These are phyloP conservation scores for Xylariaceae sp. DNA, from an alignment of 2,329 filamentous ascomycete genomes.

Conservation along the genomic window DNA sequence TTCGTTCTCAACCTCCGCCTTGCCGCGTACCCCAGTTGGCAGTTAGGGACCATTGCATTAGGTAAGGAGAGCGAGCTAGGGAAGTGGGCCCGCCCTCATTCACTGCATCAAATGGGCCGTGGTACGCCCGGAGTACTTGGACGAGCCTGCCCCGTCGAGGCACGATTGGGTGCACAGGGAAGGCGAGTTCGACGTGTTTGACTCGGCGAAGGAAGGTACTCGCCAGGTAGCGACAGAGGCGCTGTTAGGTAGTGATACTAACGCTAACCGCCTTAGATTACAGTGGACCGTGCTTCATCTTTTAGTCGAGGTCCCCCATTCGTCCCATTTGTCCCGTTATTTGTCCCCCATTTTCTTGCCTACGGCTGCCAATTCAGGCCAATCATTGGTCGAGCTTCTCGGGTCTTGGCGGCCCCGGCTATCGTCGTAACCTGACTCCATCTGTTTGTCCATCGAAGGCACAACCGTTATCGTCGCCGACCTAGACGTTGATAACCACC, in stretches of 20 bases:
- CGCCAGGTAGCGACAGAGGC: background rate
- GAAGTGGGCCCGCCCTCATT: background rate
- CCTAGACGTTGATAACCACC: slow-evolving; percentile 1
- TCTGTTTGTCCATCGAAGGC: slow-evolving; percentile 1
- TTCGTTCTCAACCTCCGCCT: slow-evolving; percentile 26
- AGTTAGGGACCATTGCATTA: background rate
- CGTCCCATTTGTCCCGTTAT: background rate
- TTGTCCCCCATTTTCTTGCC: background rate
- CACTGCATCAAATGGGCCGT: background rate
- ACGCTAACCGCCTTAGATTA: background rate
- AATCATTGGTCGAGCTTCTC: background rate
- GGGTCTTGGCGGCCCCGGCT: slow-evolving; percentile 4
- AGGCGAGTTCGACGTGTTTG: background rate
- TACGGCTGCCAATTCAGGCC: background rate
- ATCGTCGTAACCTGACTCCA: background rate
- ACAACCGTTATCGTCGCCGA: slow-evolving; percentile 24
- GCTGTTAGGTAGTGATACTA: background rate
- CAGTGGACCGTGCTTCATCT: background rate
- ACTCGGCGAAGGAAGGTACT: background rate
- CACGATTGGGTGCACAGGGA: background rate
- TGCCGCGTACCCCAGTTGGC: slow-evolving; percentile 12
- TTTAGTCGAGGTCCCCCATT: background rate
- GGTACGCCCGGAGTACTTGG: background rate
- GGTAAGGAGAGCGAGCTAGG: background rate
- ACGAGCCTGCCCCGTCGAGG: no score